These are phyloP conservation scores for Suhomyces emberorum DNA, from an alignment of 805 yeast species.

Conservation along the genomic window DNA sequence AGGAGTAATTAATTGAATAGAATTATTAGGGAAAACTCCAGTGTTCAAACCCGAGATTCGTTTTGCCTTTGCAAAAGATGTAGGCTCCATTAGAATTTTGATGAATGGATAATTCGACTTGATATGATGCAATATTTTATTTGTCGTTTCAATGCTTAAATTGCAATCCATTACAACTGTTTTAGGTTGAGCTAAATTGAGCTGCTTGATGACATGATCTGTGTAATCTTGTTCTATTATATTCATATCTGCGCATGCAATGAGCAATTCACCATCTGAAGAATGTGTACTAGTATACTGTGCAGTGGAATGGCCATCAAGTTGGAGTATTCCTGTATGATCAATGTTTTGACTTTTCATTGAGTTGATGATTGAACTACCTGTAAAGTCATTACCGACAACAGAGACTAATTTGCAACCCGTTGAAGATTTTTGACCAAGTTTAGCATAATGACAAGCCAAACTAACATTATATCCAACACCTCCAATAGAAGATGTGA, in stretches of 20 bases:
- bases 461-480: constrained; percentile 77
- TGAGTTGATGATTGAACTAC: constrained; percentile 34
- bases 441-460: constrained; percentile 46
- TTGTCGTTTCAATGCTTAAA: constrained; percentile 43
- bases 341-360: constrained; percentile 27
- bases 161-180: constrained; percentile 68
- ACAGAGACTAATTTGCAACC: constrained; percentile 50
- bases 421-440: not conserved
- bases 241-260: constrained; percentile 87
- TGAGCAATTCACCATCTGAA: constrained; percentile 55
- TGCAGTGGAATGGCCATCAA: constrained; percentile 44
- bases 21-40: constrained; percentile 46
- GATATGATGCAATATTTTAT: constrained; percentile 29
- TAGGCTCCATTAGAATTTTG: constrained; percentile 66
- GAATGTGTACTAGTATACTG: constrained; percentile 73
- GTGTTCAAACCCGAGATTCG: constrained; percentile 38
- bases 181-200: constrained; percentile 44
- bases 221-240: constrained; percentile 49
- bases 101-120: constrained; percentile 13
- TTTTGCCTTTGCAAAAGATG: constrained; percentile 62
- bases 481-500: constrained; percentile 66
- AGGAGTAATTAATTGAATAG: constrained; percentile 57
- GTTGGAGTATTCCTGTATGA: constrained; percentile 37
- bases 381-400: constrained; percentile 60
- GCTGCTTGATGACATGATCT: constrained; percentile 38